Percentiles rank a stretch among this genome's conserved stretches.
Evolutionary conservation across 1,139 yeast genomes (phyloP).

Genomic region (Protomyces gravidus): DNA sequence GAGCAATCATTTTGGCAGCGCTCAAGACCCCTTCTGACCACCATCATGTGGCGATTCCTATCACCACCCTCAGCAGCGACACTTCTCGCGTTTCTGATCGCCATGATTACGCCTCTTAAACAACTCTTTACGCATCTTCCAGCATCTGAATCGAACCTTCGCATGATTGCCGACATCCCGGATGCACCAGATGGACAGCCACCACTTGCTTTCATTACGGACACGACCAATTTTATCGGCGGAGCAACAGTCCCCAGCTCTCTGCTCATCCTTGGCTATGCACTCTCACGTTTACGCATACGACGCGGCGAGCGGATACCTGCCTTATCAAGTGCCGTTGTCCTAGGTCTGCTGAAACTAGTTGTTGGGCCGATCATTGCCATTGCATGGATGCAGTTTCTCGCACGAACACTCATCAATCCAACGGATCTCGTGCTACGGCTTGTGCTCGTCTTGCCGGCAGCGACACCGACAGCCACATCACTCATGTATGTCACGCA

Average conservation of each 20-base stretch:
- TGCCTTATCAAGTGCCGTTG: conserved; percentile 57
- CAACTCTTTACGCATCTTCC: conserved; percentile 60
- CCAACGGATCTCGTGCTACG: conserved; percentile 51
- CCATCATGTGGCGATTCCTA: conserved; percentile 53
- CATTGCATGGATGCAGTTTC: conserved; percentile 52
- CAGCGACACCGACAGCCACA: conserved; percentile 83
- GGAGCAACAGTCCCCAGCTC: conserved; percentile 89
- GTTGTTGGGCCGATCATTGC: conserved; percentile 61
- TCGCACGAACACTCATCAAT: conserved; percentile 38
- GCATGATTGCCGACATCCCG: conserved; percentile 41
- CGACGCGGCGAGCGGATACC: conserved; percentile 48
- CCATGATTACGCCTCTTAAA: conserved; percentile 83
- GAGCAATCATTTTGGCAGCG: neutral
- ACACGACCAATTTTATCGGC: conserved; percentile 71
- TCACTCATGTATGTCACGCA: conserved; percentile 79
- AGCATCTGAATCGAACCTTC: conserved; percentile 36
- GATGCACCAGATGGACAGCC: conserved; percentile 82
- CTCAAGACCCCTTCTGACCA: conserved; percentile 25
- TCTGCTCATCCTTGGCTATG: conserved; percentile 73
- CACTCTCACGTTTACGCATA: conserved; percentile 67
- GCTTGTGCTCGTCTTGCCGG: conserved; percentile 69
- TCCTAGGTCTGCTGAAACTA: conserved; percentile 48
- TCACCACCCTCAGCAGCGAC: conserved; percentile 70
- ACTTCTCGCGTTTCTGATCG: conserved; percentile 56
- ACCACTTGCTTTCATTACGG: conserved; percentile 77